phyloP scores from a whole-genome alignment of 352 stramenopile species.

The Aphanomyces astaci region DNA sequence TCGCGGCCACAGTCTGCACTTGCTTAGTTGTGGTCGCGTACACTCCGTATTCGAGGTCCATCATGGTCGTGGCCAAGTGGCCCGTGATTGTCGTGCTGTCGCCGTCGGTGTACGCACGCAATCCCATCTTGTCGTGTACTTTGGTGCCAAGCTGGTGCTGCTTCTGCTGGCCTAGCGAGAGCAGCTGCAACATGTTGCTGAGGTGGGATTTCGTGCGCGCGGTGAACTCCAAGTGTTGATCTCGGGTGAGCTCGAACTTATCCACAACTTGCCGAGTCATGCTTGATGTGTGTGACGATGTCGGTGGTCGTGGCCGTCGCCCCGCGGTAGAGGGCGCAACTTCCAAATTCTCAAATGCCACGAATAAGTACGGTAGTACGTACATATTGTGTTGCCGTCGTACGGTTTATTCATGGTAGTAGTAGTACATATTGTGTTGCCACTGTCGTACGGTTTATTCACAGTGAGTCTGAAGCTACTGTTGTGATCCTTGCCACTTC shows the following conservation, averaged over 20 bases:
- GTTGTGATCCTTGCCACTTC: too few species aligned
- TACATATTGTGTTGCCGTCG: too few species aligned
- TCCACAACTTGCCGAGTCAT: not conserved
- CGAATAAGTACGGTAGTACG: too few species aligned
- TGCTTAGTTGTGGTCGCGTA: conserved; percentile 1
- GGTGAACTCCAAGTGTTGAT: conserved; percentile 8
- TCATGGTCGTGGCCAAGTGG: not conserved
- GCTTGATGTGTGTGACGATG: not conserved
- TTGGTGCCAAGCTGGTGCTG: not conserved
- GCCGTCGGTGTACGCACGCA: conserved; percentile 6
- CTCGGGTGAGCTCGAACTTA: not conserved
- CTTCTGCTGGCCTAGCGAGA: not conserved
- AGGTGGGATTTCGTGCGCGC: not conserved
- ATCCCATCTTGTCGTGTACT: not conserved
- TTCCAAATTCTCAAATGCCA: too few species aligned
- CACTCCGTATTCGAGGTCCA: conserved; percentile 6
- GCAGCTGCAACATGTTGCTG: not conserved
- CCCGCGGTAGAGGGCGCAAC: too few species aligned
- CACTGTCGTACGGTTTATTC: too few species aligned
- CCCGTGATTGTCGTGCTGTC: not conserved
- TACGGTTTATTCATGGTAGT: too few species aligned
- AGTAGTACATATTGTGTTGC: too few species aligned
- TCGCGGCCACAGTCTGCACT: conserved; percentile 6
- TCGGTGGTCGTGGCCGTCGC: too few species aligned
- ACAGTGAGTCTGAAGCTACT: too few species aligned